Percentiles rank a stretch among this genome's conserved stretches.
Conservation (phyloP, 2,329 filamentous ascomycete genomes). For the Simplicillium aogashimaense region DNA sequence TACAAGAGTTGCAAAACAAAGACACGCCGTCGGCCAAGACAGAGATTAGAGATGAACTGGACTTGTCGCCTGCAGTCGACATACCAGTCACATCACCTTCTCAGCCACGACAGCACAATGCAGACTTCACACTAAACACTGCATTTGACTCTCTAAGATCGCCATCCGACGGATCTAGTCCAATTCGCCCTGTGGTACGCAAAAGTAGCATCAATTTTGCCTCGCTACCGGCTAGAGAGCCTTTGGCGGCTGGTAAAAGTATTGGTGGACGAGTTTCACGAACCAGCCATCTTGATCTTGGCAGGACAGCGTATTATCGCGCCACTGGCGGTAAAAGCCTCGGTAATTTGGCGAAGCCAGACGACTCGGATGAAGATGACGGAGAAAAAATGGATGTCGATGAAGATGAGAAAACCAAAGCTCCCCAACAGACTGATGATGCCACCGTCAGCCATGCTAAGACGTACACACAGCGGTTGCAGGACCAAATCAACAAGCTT, state of each 20-base stretch:
- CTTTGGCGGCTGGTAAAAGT: slow-evolving; percentile 74
- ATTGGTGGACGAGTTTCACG: slow-evolving; percentile 63
- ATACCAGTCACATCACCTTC: too few relatives aligned
- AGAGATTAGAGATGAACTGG: slow-evolving; percentile 3
- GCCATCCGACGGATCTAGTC: slow-evolving; percentile 62
- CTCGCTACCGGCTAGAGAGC: slow-evolving; percentile 82
- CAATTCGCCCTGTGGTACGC: slow-evolving; percentile 65
- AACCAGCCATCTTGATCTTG: slow-evolving; percentile 67
- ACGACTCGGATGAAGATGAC: slow-evolving; percentile 33
- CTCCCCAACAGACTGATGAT: slow-evolving; percentile 32
- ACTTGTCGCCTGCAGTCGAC: neutral
- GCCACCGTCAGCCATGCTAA: slow-evolving; percentile 54
- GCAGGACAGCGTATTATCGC: slow-evolving; percentile 64
- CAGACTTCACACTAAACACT: too few relatives aligned
- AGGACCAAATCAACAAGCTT: slow-evolving; percentile 79
- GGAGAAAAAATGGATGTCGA: slow-evolving; percentile 44
- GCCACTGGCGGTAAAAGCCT: slow-evolving; percentile 66
- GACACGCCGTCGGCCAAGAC: slow-evolving; percentile 9
- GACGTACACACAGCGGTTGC: slow-evolving; percentile 85
- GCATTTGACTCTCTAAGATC: slow-evolving; percentile 30
- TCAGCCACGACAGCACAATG: too few relatives aligned
- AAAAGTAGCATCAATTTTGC: slow-evolving; percentile 96
- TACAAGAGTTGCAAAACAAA: too few relatives aligned
- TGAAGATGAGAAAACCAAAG: slow-evolving; percentile 24
- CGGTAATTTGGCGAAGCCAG: slow-evolving; percentile 36